Percentiles rank a stretch among this genome's conserved stretches.
Conservation (phyloP, 768 basidiomycete genomes). For the Russula sp. region DNA sequence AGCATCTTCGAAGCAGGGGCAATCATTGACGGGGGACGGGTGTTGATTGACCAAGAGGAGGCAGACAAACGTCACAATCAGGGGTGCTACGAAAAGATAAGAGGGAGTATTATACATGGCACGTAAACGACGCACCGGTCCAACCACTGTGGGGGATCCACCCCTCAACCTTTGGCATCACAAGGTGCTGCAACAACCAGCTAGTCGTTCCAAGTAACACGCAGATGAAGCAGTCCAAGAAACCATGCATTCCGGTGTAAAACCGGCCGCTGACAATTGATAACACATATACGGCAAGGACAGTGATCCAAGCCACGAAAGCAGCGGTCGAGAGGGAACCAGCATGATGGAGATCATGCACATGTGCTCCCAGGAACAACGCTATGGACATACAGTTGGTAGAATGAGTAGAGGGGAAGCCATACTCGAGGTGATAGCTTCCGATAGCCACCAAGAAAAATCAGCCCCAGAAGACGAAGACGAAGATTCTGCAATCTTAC, state of each 20-base stretch:
- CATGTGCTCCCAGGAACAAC: conserved; percentile 61
- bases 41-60: conserved; percentile 80
- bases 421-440: conserved; percentile 82
- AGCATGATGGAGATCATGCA: conserved; percentile 45
- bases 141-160: too few relatives aligned
- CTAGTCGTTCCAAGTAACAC: conserved; percentile 57
- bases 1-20: conserved; percentile 97
- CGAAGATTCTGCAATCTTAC: too few relatives aligned
- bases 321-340: conserved; percentile 40
- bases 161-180: too few relatives aligned
- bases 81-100: conserved; percentile 40
- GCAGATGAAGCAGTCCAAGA: conserved; percentile 67
- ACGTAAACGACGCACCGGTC: too few relatives aligned
- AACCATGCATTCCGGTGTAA: conserved; percentile 86
- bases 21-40: conserved; percentile 93
- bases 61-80: conserved; percentile 54
- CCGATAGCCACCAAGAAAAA: conserved; percentile 50
- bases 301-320: conserved; percentile 36
- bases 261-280: conserved; percentile 74
- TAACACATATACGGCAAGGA: conserved; percentile 54
- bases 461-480: background rate
- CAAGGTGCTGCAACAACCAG: conserved; percentile 44
- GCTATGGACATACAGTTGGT: conserved; percentile 89
- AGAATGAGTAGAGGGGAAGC: conserved; percentile 93
- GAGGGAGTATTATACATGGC: too few relatives aligned